Evolutionary conservation across 176 grass and related monocot genomes (phyloP).

Genomic region (Tillandsia fasciculata): DNA sequence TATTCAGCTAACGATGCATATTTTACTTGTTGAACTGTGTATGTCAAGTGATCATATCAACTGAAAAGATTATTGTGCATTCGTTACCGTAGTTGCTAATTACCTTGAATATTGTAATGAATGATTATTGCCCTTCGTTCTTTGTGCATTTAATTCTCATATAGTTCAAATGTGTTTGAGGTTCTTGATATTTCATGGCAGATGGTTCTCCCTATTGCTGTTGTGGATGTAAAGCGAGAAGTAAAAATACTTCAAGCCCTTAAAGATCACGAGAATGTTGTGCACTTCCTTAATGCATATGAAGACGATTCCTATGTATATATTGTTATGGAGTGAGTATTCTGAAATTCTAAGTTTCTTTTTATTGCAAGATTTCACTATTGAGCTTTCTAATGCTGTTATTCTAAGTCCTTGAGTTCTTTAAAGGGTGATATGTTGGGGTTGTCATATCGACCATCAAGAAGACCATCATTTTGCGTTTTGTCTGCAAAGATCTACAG

Average conservation of each 20-base stretch:
- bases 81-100: neutral
- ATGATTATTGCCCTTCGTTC: neutral
- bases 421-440: neutral
- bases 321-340: slow-evolving; percentile 94
- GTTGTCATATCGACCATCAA: neutral
- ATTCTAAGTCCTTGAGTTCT: neutral
- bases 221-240: slow-evolving; percentile 91
- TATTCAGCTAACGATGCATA: neutral
- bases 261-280: slow-evolving; percentile 88
- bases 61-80: neutral
- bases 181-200: slow-evolving; percentile 22
- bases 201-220: slow-evolving; percentile 65
- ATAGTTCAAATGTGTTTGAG: neutral
- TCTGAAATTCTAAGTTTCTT: neutral
- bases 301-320: slow-evolving; percentile 84
- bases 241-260: slow-evolving; percentile 70
- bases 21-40: neutral
- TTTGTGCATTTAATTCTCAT: neutral
- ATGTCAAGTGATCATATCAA: neutral
- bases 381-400: neutral
- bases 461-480: too few relatives aligned
- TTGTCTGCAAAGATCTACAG: too few relatives aligned
- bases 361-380: neutral
- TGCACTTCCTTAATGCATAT: slow-evolving; percentile 71
- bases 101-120: neutral